Base-by-base conservation (phyloP, 106 monocot species). In the Allium cepa region DNA sequence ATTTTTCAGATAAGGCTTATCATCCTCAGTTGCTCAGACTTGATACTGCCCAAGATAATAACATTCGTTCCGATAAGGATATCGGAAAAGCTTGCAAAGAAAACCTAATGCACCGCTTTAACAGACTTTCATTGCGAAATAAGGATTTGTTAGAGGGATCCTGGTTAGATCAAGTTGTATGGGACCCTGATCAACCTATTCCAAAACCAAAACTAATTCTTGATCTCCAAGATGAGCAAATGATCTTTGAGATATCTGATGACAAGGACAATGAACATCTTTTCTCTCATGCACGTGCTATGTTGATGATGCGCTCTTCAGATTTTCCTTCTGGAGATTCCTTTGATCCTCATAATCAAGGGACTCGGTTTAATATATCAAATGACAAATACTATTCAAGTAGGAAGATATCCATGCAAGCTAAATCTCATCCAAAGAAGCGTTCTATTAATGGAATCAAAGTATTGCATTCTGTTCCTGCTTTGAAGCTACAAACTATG, bases 331-430 rank as follows among this genome's bases (percentile, higher is more conserved):
- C 52, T 0, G 75, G 62, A 36, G 80, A 81, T 58, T 69, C 76
- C 8, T 53, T 67, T 45, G 84, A 88, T 67, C 53, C 55, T 76
- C 75, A 78, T 69, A 75, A 71, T 68, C 83, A 82, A 48, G 78
- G 73, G 63, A 69, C 69, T 59, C 69, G 78, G 70, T 99, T 92
- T 73, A 84, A 99, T 57, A 86, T 99, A 68, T 99, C 97, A 66
- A 99, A 99, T 76, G 97, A 92, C 75, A 92, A 87, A 70, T 99
- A 84, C 73, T 99, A 99, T 71, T 79, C 97, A 15, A 99, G 72
- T 69, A 62, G 85, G 55, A 99, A 92, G 64, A 79, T 55, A 9
- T 82, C 87, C 53, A 86, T 89, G 69, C 92, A 93, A 75, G 75
- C 85, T 50, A 99, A 92, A 74, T 78, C 89, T 47, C 84, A 89